phyloP scores from a whole-genome alignment of 2,329 filamentous ascomycete genomes.

The Plenodomus biglobosus region DNA sequence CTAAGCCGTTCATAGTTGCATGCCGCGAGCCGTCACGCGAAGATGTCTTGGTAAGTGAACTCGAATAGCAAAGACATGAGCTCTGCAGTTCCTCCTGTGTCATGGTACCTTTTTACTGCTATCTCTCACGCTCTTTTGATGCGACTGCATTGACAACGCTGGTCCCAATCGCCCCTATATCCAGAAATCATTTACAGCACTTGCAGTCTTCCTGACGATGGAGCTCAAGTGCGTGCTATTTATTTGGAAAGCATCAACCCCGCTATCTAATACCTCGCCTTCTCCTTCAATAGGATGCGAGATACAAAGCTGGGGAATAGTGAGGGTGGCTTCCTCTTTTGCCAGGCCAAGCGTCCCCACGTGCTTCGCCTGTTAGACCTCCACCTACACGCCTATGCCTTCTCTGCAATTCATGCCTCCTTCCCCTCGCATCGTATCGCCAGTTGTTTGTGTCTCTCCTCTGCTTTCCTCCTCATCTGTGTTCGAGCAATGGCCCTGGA shows the following conservation, averaged over 20 bases:
- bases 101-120: neutral
- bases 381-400: conserved; percentile 31
- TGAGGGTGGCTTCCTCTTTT: conserved; percentile 42
- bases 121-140: neutral
- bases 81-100: neutral
- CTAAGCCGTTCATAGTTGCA: conserved; percentile 32
- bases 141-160: neutral
- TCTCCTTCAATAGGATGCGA: conserved; percentile 57
- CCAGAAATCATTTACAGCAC: neutral
- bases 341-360: conserved; percentile 29
- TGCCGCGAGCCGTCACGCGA: conserved; percentile 44
- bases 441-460: conserved; percentile 13
- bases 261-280: conserved; percentile 71
- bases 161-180: neutral
- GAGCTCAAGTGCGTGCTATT: neutral
- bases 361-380: conserved; percentile 30
- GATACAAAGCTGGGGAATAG: conserved; percentile 73
- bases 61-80: neutral
- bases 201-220: neutral
- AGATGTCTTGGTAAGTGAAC: conserved; percentile 36
- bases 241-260: neutral
- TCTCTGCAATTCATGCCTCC: conserved; percentile 21
- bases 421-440: conserved; percentile 23
- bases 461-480: conserved; percentile 14
- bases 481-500: conserved; percentile 22